Base-by-base conservation (phyloP, 1,139 yeast species). In the Yamadazyma conglobata region DNA sequence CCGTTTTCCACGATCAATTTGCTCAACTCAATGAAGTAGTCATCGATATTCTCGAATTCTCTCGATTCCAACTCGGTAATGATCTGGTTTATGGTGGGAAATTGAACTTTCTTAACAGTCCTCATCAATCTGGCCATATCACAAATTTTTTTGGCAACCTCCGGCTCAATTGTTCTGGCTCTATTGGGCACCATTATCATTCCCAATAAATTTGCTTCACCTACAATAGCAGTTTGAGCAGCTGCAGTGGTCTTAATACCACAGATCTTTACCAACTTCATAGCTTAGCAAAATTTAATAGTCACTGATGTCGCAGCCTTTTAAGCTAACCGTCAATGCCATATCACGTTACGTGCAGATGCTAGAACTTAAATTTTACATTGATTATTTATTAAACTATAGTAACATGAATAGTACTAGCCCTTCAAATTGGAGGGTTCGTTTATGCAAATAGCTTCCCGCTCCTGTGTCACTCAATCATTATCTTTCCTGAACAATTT, bases 121-220 rank as follows among this genome's bases (percentile, higher is more conserved):
- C 64, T 37, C 19, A 42, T 34, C 9, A 29, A 12, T 33, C 44
- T 47, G 1, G 65, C 70, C 19, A 62, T 27, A 4, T 40, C 35
- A 0, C 83, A 63, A 5, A 91, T 81, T 19, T 57, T 52, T 29
- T 49, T 50, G 0, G 95, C 96, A 3, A 60, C 64, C 0, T 54
- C 66, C 0, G 55, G 49, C 10, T 73, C 72, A 1, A 87, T 72
- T 0, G 96, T 85, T 31, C 98, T 70, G 22, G 73, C 70, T 37
- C 95, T 64, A 19, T 74, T 73, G 0, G 97, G 97, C 2, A 87
- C 97, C 48, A 91, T 53, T 24, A 91, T 91, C 52, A 86, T 76
- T 1, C 98, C 98, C 5, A 91, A 48, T 31, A 87, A 56, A 43
- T 83, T 75, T 0, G 96, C 89, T 0, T 93, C 94, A 10, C 65